These are phyloP conservation scores for Aspergillus texensis DNA, from an alignment of 2,329 filamentous ascomycete species.

Conservation along the genomic window DNA sequence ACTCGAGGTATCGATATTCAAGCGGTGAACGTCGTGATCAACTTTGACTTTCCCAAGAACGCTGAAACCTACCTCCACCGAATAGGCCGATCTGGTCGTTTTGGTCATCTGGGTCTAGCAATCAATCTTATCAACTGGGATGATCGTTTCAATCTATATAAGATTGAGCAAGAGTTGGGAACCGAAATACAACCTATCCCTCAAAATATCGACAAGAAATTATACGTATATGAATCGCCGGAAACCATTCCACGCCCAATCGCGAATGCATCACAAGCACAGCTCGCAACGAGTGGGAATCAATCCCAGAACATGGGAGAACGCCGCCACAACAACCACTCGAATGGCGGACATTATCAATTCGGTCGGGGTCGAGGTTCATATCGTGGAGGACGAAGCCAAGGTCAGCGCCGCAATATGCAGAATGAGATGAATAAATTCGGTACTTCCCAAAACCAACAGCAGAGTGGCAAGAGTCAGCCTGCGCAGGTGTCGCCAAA, in stretches of 20 bases:
- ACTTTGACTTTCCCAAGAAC: slow-evolving; percentile 99
- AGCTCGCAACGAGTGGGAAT: slow-evolving; percentile 20
- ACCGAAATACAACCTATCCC: slow-evolving; percentile 99
- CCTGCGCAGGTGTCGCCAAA: slow-evolving; percentile 34
- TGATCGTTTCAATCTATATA: slow-evolving; percentile 97
- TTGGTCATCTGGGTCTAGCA: slow-evolving; percentile 93
- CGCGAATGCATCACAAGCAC: slow-evolving; percentile 53
- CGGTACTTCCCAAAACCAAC: slow-evolving; percentile 30
- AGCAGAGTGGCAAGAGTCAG: slow-evolving; percentile 32
- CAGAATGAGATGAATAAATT: slow-evolving; percentile 35
- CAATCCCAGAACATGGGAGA: slow-evolving; percentile 32
- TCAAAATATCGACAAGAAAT: slow-evolving; percentile 89
- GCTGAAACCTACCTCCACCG: slow-evolving; percentile 98
- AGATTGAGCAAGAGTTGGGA: slow-evolving; percentile 94
- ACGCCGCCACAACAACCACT: slow-evolving; percentile 40
- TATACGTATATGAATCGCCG: slow-evolving; percentile 97
- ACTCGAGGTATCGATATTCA: slow-evolving; percentile 99
- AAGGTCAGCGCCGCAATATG: slow-evolving; percentile 44
- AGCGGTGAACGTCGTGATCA: slow-evolving; percentile 99
- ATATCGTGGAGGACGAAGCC: slow-evolving; percentile 48
- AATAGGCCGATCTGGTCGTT: slow-evolving; percentile 95
- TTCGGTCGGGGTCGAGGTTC: slow-evolving; percentile 43
- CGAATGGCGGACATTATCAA: slow-evolving; percentile 41
- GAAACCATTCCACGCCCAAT: slow-evolving; percentile 90
- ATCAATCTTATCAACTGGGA: slow-evolving; percentile 99